A percentile compares a stretch with the other conserved stretches of the same genome.
Evolutionary conservation across 352 stramenopile species (phyloP).

Genomic region (Phytophthora crassamura): DNA sequence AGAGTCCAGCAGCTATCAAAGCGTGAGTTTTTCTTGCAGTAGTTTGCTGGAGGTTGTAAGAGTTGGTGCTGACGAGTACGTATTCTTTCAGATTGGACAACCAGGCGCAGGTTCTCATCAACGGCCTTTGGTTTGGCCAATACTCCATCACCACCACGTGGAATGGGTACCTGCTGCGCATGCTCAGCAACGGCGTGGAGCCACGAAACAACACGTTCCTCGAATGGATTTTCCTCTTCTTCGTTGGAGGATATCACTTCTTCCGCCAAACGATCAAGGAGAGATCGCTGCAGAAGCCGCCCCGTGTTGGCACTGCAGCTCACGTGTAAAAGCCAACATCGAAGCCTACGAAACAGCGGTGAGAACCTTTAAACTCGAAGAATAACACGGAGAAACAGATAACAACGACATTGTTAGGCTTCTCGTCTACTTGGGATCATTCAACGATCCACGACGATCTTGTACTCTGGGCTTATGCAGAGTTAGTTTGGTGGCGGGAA

Average conservation of each 20-base stretch:
- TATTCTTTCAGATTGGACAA: slow-evolving; percentile 39
- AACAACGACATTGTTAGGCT: no score
- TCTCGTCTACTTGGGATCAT: not conserved
- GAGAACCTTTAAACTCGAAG: no score
- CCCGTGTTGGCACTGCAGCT: slow-evolving; percentile 16
- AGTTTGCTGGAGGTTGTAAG: not conserved
- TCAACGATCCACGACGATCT: slow-evolving; percentile 12
- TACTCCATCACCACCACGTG: slow-evolving; percentile 71
- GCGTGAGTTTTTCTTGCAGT: slow-evolving; percentile 17
- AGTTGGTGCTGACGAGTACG: not conserved
- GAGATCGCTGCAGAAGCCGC: slow-evolving; percentile 20
- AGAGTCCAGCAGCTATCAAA: slow-evolving; percentile 22
- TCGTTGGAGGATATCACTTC: slow-evolving; percentile 37
- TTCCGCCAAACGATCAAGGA: slow-evolving; percentile 37
- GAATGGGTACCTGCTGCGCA: slow-evolving; percentile 54
- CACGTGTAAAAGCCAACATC: slow-evolving; percentile 20
- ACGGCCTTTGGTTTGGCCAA: slow-evolving; percentile 60
- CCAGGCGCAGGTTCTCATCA: slow-evolving; percentile 59
- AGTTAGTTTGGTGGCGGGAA: slow-evolving; percentile 37
- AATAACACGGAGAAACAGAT: no score
- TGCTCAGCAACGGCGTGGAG: slow-evolving; percentile 64
- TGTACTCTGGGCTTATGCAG: slow-evolving; percentile 13
- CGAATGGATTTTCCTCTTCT: slow-evolving; percentile 63
- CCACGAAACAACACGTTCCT: slow-evolving; percentile 72
- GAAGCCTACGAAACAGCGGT: not conserved